Conservation (phyloP, 345 rosid genomes). For the Rhizophora mangle region DNA sequence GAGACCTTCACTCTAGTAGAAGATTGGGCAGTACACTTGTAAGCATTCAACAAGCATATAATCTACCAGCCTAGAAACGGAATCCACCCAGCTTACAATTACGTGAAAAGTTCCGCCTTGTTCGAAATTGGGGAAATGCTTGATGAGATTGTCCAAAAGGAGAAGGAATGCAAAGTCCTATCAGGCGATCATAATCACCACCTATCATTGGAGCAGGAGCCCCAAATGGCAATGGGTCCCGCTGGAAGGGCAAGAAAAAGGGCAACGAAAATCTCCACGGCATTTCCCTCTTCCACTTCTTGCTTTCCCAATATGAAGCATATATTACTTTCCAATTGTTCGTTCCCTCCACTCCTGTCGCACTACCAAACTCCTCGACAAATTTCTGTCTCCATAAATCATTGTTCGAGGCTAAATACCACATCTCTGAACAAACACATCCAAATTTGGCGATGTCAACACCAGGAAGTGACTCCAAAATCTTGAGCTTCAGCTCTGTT, state of each 20-base stretch:
- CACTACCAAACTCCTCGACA: conserved; percentile 38
- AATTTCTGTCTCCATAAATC: conserved; percentile 61
- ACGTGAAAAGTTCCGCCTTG: conserved; percentile 20
- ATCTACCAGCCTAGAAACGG: neutral
- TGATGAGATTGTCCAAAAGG: conserved; percentile 1
- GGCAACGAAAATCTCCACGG: neutral
- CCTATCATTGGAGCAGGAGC: conserved; percentile 19
- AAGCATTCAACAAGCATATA: neutral
- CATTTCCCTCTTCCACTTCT: conserved; percentile 12
- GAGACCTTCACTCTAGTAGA: too few relatives aligned
- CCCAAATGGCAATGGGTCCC: conserved; percentile 32
- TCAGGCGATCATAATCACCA: conserved; percentile 41
- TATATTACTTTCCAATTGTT: conserved; percentile 48
- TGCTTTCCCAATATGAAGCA: conserved; percentile 30
- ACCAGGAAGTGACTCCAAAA: conserved; percentile 58
- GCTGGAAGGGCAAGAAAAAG: neutral
- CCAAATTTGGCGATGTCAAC: conserved; percentile 47
- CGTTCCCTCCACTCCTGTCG: neutral
- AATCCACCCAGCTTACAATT: conserved; percentile 41
- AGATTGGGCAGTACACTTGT: too few relatives aligned
- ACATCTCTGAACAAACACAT: conserved; percentile 46
- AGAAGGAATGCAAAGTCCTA: conserved; percentile 21
- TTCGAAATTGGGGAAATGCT: neutral
- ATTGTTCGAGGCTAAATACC: conserved; percentile 42
- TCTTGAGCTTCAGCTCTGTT: conserved; percentile 57